Conservation (phyloP, 768 basidiomycete genomes). For the Strobilomyces confusus region DNA sequence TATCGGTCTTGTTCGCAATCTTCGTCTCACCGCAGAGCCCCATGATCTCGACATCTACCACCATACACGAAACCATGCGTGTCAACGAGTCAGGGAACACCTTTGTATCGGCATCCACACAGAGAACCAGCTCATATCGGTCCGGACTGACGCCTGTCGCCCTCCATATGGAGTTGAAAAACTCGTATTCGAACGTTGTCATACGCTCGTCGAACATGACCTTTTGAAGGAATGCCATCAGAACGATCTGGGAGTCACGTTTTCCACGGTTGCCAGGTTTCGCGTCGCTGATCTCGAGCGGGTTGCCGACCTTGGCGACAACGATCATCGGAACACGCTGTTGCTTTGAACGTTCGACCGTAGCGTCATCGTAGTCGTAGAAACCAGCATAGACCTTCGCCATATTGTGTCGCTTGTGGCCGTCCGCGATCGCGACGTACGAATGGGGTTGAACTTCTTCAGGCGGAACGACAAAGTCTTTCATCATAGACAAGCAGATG, state of each 20-base stretch:
- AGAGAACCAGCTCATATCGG: constrained; percentile 90
- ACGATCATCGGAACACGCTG: constrained; percentile 95
- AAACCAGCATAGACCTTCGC: constrained; percentile 98
- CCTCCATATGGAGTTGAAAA: constrained; percentile 98
- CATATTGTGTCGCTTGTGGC: constrained; percentile 99
- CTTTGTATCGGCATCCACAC: constrained; percentile 97
- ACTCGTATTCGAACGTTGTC: constrained; percentile 99
- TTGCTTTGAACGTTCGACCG: constrained; percentile 87
- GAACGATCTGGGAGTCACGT: constrained; percentile 95
- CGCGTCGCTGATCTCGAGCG: constrained; percentile 77
- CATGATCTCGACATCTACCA: constrained; percentile 97
- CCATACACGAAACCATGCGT: constrained; percentile 95
- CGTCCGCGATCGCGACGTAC: constrained; percentile 98
- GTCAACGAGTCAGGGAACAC: constrained; percentile 98
- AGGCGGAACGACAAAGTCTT: constrained; percentile 76
- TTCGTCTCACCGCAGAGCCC: constrained; percentile 99
- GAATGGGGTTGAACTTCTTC: constrained; percentile 90
- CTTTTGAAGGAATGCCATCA: constrained; percentile 98
- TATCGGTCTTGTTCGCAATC: constrained; percentile 98
- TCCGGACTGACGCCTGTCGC: constrained; percentile 94
- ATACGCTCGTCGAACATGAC: constrained; percentile 99
- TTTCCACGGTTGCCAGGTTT: constrained; percentile 99
- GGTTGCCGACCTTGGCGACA: constrained; percentile 95
- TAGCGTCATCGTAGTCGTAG: constrained; percentile 91
- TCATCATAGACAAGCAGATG: constrained; percentile 96